phyloP scores from a whole-genome alignment of 805 yeast species.

The Wickerhamomyces queroliae region DNA sequence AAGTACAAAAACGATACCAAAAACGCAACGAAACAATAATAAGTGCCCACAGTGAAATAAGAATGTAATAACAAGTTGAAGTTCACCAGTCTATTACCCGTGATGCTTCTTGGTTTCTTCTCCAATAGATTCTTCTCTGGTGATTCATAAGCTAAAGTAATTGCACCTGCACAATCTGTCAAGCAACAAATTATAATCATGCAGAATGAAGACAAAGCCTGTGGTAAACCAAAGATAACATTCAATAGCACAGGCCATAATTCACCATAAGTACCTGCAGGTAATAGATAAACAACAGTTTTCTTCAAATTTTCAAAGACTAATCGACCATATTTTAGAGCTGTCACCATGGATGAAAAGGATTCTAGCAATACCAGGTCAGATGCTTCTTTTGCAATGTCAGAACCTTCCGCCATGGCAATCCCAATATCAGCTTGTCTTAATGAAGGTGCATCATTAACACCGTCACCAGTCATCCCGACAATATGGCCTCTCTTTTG shows the following conservation, averaged over 20 bases:
- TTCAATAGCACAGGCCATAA: constrained; percentile 44
- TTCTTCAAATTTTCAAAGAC: constrained; percentile 45
- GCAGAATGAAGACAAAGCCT: constrained; percentile 39
- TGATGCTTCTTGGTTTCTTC: constrained; percentile 36
- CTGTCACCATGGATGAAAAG: constrained; percentile 28
- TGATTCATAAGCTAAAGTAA: constrained; percentile 37
- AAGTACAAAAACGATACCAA: constrained; percentile 33
- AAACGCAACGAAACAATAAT: constrained; percentile 34
- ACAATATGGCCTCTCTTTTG: constrained; percentile 68
- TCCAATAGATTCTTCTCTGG: constrained; percentile 36
- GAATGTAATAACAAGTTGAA: constrained; percentile 34
- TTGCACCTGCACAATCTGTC: constrained; percentile 42
- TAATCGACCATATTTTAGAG: constrained; percentile 36
- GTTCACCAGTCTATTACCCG: constrained; percentile 36
- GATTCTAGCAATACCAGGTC: constrained; percentile 20
- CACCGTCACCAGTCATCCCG: constrained; percentile 94
- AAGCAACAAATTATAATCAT: constrained; percentile 47
- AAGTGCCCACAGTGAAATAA: constrained; percentile 37
- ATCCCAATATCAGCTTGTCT: constrained; percentile 82
- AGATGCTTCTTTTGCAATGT: constrained; percentile 21
- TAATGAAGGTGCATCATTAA: constrained; percentile 83
- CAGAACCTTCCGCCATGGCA: constrained; percentile 46
- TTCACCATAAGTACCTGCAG: constrained; percentile 49
- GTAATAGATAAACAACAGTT: constrained; percentile 40
- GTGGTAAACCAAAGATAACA: constrained; percentile 44